phyloP scores from a whole-genome alignment of 1,284 basidiomycete species.

The Polyporus tsugae region DNA sequence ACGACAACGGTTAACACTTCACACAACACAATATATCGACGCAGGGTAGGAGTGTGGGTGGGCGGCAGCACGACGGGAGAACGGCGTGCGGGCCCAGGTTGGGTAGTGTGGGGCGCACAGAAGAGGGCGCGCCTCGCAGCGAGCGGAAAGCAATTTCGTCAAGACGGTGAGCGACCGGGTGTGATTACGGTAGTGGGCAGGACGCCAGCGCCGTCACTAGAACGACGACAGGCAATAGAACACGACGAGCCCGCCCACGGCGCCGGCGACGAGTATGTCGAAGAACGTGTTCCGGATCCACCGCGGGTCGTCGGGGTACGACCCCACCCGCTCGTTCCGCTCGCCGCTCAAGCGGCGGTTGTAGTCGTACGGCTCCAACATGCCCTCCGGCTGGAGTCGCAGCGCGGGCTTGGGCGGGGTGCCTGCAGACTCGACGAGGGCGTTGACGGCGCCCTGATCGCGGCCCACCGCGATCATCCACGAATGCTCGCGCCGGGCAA shows the following conservation, averaged over 20 bases:
- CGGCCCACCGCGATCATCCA: slow-evolving; percentile 35
- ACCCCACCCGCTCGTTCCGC: slow-evolving; percentile 32
- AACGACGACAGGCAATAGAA: slow-evolving; percentile 27
- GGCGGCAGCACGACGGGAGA: background rate
- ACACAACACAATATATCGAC: slow-evolving; percentile 11
- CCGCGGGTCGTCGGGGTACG: slow-evolving; percentile 32
- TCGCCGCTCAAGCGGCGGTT: slow-evolving; percentile 19
- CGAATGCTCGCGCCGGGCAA: slow-evolving; percentile 30
- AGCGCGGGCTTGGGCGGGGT: slow-evolving; percentile 17
- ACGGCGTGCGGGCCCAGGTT: background rate
- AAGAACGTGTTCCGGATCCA: slow-evolving; percentile 33
- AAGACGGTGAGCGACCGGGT: background rate
- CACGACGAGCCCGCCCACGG: slow-evolving; percentile 34
- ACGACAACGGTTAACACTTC: slow-evolving; percentile 4
- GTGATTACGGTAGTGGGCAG: background rate
- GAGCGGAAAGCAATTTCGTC: background rate
- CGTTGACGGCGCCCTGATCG: slow-evolving; percentile 31
- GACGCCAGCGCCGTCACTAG: background rate
- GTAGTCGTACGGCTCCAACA: slow-evolving; percentile 26
- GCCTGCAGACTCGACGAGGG: slow-evolving; percentile 23
- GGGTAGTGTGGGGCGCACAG: background rate
- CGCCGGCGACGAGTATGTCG: slow-evolving; percentile 36
- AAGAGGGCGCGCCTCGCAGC: background rate
- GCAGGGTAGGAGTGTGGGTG: background rate
- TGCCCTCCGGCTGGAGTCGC: background rate